These are phyloP conservation scores for Scutellaria baicalensis DNA, from an alignment of 257 asterid genomes.

Conservation along the genomic window DNA sequence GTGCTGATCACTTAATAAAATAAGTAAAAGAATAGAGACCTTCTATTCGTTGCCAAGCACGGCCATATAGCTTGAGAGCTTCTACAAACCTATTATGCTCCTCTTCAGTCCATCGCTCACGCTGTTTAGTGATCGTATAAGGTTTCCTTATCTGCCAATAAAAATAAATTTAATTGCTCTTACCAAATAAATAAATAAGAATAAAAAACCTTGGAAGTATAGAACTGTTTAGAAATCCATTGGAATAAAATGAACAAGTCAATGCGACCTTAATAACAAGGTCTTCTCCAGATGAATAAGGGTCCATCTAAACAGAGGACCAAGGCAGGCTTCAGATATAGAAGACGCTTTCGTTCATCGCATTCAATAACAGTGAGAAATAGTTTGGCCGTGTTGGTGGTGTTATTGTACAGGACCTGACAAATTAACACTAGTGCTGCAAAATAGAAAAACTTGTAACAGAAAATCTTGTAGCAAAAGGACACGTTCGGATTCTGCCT, in stretches of 20 bases:
- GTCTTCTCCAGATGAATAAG: conserved; percentile 87
- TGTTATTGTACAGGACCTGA: conserved; percentile 35
- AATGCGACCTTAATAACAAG: conserved; percentile 56
- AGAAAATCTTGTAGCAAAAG: conserved; percentile 40
- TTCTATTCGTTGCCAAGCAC: conserved; percentile 99
- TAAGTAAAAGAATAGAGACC: conserved; percentile 37
- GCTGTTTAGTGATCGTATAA: conserved; percentile 92
- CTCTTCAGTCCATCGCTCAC: conserved; percentile 99
- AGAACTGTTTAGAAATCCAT: not conserved
- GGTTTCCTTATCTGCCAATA: conserved; percentile 78
- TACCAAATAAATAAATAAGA: not conserved
- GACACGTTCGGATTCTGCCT: conserved; percentile 27
- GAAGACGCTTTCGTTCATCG: conserved; percentile 33
- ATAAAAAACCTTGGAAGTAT: not conserved
- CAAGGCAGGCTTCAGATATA: conserved; percentile 40
- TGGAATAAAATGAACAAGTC: not conserved
- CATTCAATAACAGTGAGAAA: conserved; percentile 30
- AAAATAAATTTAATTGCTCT: conserved; percentile 4
- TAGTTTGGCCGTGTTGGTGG: conserved; percentile 38
- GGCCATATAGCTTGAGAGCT: conserved; percentile 94
- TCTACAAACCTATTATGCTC: conserved; percentile 87
- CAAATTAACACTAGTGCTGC: conserved; percentile 60
- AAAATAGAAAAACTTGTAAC: conserved; percentile 47
- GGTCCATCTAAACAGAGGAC: conserved; percentile 58
- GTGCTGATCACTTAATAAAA: not conserved